A percentile compares a stretch with the other conserved stretches of the same genome.
These are phyloP conservation scores for Dryas octopetala DNA, from an alignment of 306 rosid genomes.

Conservation along the genomic window DNA sequence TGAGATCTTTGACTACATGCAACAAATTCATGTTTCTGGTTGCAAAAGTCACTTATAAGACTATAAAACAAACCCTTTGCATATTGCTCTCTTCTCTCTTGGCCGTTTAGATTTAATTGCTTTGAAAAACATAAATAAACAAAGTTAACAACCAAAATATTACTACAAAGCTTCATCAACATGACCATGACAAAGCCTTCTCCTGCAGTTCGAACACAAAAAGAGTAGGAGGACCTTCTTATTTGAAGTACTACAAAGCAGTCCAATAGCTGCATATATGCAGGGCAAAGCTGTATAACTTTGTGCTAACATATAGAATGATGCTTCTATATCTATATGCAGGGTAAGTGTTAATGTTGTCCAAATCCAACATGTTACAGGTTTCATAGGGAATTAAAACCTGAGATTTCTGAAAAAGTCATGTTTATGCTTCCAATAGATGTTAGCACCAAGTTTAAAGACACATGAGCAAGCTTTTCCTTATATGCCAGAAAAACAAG, in stretches of 20 bases:
- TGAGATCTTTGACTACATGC: slow-evolving; percentile 9
- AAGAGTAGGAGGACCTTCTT: too few species aligned
- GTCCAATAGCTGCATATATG: neutral
- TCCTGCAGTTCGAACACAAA: neutral
- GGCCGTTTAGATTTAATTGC: neutral
- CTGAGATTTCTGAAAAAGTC: neutral
- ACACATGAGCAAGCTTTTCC: neutral
- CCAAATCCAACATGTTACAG: neutral
- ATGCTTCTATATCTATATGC: neutral
- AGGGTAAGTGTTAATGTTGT: neutral
- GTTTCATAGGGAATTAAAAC: neutral
- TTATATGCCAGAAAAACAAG: neutral
- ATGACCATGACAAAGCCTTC: neutral
- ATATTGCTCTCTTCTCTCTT: neutral
- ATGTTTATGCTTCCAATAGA: neutral
- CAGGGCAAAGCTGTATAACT: neutral
- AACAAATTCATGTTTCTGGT: neutral
- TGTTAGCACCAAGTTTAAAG: neutral
- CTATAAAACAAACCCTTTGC: neutral
- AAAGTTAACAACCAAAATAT: neutral
- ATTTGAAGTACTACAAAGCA: too few species aligned
- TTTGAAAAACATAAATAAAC: neutral
- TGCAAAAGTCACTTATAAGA: neutral
- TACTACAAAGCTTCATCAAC: neutral
- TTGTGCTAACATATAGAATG: neutral